These are phyloP conservation scores for Sechiopsis laciniata DNA, from an alignment of 306 rosid genomes.

Conservation along the genomic window DNA sequence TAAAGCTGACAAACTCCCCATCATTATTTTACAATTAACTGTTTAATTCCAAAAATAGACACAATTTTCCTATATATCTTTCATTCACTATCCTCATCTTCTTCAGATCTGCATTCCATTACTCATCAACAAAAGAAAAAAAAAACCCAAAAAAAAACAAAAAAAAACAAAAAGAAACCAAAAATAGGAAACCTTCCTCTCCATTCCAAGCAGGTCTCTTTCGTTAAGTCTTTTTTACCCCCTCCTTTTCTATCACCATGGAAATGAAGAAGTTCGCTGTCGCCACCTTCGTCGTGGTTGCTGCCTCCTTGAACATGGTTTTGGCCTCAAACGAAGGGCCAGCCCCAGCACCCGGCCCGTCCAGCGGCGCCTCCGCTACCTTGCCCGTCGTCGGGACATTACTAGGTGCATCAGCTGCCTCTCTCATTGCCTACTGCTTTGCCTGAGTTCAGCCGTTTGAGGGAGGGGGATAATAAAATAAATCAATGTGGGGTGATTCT, in stretches of 20 bases:
- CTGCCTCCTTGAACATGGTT: slow-evolving; percentile 13
- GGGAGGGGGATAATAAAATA: slow-evolving; percentile 4
- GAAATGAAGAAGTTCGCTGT: slow-evolving; percentile 11
- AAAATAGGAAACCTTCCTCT: not conserved
- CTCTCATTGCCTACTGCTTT: slow-evolving; percentile 38
- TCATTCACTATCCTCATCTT: not conserved
- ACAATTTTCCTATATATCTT: too few relatives aligned
- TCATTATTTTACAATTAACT: not conserved
- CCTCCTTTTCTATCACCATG: not conserved
- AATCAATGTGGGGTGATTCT: slow-evolving; percentile 14
- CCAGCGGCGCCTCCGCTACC: slow-evolving; percentile 17
- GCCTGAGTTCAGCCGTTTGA: not conserved
- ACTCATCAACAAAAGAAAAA: not conserved
- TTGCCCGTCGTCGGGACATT: slow-evolving; percentile 43
- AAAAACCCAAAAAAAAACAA: not conserved
- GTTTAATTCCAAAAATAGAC: not conserved
- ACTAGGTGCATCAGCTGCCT: slow-evolving; percentile 47
- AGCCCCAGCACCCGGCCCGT: slow-evolving; percentile 11
- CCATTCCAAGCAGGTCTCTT: not conserved
- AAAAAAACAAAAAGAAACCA: not conserved
- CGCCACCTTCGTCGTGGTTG: not conserved
- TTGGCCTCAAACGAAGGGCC: not conserved
- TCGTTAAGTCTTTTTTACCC: not conserved
- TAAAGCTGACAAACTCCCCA: not conserved
- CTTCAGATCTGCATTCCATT: slow-evolving; percentile 7